Percentiles rank a stretch among this genome's conserved stretches.
These are phyloP conservation scores for Zymoseptoria pseudotritici DNA, from an alignment of 2,329 filamentous ascomycete genomes.

Conservation along the genomic window DNA sequence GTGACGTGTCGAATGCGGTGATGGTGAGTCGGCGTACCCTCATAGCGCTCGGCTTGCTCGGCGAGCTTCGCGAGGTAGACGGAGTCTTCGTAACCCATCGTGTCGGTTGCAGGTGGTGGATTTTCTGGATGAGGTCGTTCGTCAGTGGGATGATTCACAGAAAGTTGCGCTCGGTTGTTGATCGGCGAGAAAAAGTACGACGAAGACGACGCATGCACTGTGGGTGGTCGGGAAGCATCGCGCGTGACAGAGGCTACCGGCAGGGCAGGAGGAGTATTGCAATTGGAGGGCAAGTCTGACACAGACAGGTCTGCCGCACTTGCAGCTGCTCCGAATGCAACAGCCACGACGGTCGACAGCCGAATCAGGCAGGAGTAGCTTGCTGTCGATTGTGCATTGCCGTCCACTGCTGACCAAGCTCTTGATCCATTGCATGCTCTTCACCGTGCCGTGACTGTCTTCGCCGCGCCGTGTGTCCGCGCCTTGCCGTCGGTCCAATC, in stretches of 20 bases:
- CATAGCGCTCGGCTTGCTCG: constrained; percentile 99
- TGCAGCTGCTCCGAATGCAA: neutral
- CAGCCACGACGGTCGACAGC: neutral
- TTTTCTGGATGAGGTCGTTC: neutral
- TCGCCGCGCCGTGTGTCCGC: neutral
- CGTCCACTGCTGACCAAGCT: neutral
- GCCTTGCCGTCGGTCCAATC: neutral
- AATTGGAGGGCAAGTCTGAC: neutral
- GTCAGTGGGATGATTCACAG: neutral
- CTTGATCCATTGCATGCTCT: neutral
- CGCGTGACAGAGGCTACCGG: neutral
- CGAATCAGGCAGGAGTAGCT: neutral
- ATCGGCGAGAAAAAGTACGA: neutral
- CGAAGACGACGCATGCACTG: neutral
- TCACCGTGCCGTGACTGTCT: neutral
- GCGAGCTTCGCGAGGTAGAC: constrained; percentile 99
- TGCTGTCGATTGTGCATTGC: neutral
- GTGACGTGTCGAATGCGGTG: constrained; percentile 22
- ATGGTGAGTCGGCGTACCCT: constrained; percentile 56
- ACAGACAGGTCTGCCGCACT: neutral
- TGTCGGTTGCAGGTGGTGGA: constrained; percentile 10
- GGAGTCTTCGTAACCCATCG: constrained; percentile 98
- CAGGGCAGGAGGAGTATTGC: neutral
- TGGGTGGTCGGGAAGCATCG: neutral
- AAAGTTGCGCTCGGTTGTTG: neutral